Percentiles rank a stretch among this genome's conserved stretches.
Conservation (phyloP, 768 basidiomycete species). For the Tricholoma saponaceum region DNA sequence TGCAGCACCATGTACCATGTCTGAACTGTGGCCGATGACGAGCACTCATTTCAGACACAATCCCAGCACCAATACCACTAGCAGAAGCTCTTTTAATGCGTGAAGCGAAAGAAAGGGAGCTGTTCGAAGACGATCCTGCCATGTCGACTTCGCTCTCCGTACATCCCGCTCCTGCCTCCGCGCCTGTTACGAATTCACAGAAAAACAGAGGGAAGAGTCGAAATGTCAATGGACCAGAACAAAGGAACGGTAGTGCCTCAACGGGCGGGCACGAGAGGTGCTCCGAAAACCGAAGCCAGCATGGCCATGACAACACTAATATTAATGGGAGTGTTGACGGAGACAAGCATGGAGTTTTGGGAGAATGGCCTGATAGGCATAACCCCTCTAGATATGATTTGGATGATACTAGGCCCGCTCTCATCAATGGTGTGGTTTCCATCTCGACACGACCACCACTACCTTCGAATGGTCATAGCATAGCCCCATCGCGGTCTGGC, state of each 20-base stretch:
- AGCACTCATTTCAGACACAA: conserved; percentile 45
- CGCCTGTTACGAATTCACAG: conserved; percentile 17
- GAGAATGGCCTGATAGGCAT: conserved; percentile 15
- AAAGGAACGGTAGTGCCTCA: conserved; percentile 17
- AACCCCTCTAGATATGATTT: conserved; percentile 4
- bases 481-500: conserved; percentile 16
- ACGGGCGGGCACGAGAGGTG: conserved; percentile 10
- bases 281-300: conserved; percentile 2
- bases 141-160: conserved; percentile 17
- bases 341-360: conserved; percentile 5
- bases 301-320: conserved; percentile 1
- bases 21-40: conserved; percentile 5
- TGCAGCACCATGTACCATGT: neutral
- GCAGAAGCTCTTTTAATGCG: conserved; percentile 56
- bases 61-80: conserved; percentile 59
- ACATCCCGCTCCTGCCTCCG: conserved; percentile 17
- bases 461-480: conserved; percentile 20
- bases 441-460: conserved; percentile 19
- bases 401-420: neutral
- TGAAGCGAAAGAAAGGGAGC: conserved; percentile 46
- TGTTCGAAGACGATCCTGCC: conserved; percentile 59
- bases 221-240: conserved; percentile 30
- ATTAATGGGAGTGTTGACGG: conserved; percentile 1
- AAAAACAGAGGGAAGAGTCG: conserved; percentile 35
- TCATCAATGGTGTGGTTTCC: conserved; percentile 19